Conservation (phyloP, 768 basidiomycete genomes). For the Gautieria morchelliformis region DNA sequence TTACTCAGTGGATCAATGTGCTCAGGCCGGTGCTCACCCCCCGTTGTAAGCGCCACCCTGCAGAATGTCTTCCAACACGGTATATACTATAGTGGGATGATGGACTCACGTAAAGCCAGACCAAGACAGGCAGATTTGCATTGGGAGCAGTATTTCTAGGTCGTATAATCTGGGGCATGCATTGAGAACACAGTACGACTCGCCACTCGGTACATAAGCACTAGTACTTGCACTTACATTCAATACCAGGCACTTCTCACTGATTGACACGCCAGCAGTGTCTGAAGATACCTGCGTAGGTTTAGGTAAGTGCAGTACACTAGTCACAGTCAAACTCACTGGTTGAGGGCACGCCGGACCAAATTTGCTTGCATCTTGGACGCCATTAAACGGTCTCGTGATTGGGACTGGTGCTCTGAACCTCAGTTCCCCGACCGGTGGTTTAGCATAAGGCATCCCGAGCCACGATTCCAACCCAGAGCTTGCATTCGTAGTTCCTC, state of each 20-base stretch:
- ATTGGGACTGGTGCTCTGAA: constrained; percentile 47
- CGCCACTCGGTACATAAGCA: no score
- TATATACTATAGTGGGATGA: background rate
- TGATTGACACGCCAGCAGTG: constrained; percentile 32
- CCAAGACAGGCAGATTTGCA: constrained; percentile 22
- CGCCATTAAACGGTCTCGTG: constrained; percentile 17
- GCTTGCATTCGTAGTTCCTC: constrained; percentile 24
- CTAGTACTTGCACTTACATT: constrained; percentile 26
- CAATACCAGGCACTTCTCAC: constrained; percentile 47
- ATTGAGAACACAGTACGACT: background rate
- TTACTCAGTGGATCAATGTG: background rate
- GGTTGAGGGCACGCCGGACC: constrained; percentile 50
- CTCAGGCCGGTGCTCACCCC: background rate
- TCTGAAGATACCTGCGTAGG: background rate
- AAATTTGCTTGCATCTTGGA: constrained; percentile 38
- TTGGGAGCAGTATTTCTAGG: constrained; percentile 16
- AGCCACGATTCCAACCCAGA: constrained; percentile 47
- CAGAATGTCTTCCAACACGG: background rate
- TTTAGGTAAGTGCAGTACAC: background rate
- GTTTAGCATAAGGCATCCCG: constrained; percentile 50
- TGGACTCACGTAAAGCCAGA: constrained; percentile 26
- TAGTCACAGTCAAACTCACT: constrained; percentile 10
- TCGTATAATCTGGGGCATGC: constrained; percentile 20
- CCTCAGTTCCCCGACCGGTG: constrained; percentile 45
- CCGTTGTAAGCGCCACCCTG: constrained; percentile 4